Percentiles rank a stretch among this genome's conserved stretches.
Conservation (phyloP, 371 early-diverging fungal species). For the Rhizopus sp. region DNA sequence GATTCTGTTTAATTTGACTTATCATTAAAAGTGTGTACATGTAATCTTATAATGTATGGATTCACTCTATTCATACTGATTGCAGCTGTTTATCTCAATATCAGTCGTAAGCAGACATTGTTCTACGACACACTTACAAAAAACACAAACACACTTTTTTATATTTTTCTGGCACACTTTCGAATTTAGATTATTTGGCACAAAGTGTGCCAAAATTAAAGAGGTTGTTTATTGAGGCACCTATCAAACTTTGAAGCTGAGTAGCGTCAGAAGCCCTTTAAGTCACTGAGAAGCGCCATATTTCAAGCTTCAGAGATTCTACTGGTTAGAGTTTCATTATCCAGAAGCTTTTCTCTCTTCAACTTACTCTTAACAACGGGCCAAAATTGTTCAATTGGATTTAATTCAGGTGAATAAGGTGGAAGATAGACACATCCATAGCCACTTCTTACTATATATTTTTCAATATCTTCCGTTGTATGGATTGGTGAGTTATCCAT, state of each 20-base stretch:
- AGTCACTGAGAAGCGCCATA: slow-evolving; percentile 7
- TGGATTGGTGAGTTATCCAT: slow-evolving; percentile 15
- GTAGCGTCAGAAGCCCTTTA: slow-evolving; percentile 11
- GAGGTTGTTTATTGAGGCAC: slow-evolving; percentile 9
- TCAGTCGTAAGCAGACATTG: too few species aligned
- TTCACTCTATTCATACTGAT: too few species aligned
- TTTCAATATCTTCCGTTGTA: slow-evolving; percentile 8
- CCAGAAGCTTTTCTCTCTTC: slow-evolving; percentile 14
- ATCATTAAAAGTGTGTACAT: too few species aligned
- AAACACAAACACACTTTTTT: too few species aligned
- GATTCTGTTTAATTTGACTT: too few species aligned
- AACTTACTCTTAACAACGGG: slow-evolving; percentile 17
- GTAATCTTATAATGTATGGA: too few species aligned
- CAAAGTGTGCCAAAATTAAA: background rate
- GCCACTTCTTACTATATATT: slow-evolving; percentile 19
- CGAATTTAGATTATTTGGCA: too few species aligned
- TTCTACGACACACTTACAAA: too few species aligned
- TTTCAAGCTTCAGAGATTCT: slow-evolving; percentile 14
- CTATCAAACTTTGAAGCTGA: slow-evolving; percentile 14
- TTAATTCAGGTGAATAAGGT: slow-evolving; percentile 11
- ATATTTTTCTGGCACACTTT: too few species aligned
- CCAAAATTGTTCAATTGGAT: slow-evolving; percentile 25
- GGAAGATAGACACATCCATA: slow-evolving; percentile 22
- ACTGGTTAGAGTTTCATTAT: slow-evolving; percentile 15
- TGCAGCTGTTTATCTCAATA: too few species aligned